Evolutionary conservation across 2,329 filamentous ascomycete species (phyloP).

Genomic region (Didymella segeticola): DNA sequence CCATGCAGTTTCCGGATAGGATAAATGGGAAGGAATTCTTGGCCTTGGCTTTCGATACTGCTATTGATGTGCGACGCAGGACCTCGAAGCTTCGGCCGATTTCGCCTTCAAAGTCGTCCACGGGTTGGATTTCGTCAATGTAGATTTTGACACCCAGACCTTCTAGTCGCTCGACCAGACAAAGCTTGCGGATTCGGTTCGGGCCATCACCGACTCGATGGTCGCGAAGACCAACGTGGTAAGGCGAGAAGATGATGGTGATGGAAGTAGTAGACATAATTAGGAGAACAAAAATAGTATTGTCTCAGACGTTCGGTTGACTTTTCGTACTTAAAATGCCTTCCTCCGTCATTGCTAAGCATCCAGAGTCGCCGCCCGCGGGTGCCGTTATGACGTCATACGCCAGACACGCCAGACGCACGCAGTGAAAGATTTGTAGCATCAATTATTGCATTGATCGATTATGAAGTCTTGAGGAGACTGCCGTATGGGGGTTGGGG

Average conservation of each 20-base stretch:
- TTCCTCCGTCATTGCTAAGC: no score
- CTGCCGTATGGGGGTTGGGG: no score
- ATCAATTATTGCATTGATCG: no score
- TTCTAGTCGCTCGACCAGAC: constrained; percentile 38
- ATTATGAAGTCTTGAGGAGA: no score
- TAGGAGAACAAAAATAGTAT: no score
- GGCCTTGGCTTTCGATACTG: constrained; percentile 37
- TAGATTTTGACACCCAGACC: constrained; percentile 30
- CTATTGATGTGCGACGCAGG: constrained; percentile 46
- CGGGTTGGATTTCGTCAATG: constrained; percentile 34
- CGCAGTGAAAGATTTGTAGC: no score
- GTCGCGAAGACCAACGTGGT: constrained; percentile 50
- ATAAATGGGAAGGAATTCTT: constrained; percentile 48
- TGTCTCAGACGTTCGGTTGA: no score
- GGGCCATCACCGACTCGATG: constrained; percentile 51
- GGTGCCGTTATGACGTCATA: no score
- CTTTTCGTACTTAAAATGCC: no score
- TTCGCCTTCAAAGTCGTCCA: constrained; percentile 51
- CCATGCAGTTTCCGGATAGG: constrained; percentile 51
- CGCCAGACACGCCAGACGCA: no score
- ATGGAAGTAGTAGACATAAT: no score
- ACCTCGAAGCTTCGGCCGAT: constrained; percentile 52
- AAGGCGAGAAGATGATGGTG: constrained; percentile 40
- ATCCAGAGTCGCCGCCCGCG: no score
- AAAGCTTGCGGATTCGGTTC: constrained; percentile 35